These are phyloP conservation scores for Ormosia semicastrata DNA, from an alignment of 306 rosid species.

Conservation along the genomic window DNA sequence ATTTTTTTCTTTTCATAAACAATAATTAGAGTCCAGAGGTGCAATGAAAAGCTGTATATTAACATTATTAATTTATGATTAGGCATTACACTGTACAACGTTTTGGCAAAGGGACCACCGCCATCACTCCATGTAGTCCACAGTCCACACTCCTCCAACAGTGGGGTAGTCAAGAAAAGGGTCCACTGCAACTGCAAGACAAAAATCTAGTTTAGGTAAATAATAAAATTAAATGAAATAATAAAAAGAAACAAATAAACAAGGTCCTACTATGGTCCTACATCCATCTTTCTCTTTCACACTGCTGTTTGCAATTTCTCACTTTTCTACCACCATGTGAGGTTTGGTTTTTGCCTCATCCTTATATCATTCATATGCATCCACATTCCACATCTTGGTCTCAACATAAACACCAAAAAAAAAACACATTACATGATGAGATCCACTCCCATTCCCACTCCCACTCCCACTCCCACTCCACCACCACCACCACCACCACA, in stretches of 20 bases:
- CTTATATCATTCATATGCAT: not conserved
- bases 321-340: not conserved
- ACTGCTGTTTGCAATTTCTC: not conserved
- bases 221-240: not conserved
- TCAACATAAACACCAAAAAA: not conserved
- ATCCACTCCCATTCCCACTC: not conserved
- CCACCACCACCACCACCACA: not conserved
- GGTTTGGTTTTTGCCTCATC: not conserved
- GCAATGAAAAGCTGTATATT: too few relatives aligned
- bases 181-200: not conserved
- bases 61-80: too few relatives aligned
- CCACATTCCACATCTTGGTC: not conserved
- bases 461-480: not conserved
- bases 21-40: too few relatives aligned
- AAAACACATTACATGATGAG: not conserved
- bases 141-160: not conserved
- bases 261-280: not conserved
- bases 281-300: not conserved
- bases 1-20: too few relatives aligned
- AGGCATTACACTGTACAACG: too few relatives aligned
- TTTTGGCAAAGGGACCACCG: not conserved
- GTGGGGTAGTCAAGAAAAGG: not conserved
- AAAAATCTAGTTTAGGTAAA: not conserved
- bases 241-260: not conserved
- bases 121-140: not conserved